Evolutionary conservation across 176 grass and related monocot species (phyloP).

Genomic region (Oryza officinalis): DNA sequence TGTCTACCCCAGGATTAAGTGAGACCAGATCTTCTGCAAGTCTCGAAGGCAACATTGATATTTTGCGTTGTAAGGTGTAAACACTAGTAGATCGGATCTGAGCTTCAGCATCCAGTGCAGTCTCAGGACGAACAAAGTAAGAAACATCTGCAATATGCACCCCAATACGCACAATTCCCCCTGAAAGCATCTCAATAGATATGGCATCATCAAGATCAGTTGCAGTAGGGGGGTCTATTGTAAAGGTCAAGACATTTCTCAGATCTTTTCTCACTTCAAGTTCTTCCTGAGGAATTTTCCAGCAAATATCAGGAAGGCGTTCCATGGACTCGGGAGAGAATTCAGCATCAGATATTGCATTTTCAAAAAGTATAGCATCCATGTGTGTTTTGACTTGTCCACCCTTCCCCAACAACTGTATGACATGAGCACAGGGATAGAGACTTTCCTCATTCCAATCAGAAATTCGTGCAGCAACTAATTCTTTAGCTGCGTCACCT

Average conservation of each 20-base stretch:
- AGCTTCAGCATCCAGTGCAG: constrained; percentile 83
- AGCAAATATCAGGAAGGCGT: constrained; percentile 61
- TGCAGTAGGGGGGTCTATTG: constrained; percentile 84
- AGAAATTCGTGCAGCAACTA: constrained; percentile 80
- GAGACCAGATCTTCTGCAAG: constrained; percentile 73
- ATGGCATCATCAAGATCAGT: constrained; percentile 91
- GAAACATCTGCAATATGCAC: constrained; percentile 97
- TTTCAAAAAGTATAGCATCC: constrained; percentile 87
- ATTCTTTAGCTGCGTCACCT: constrained; percentile 58
- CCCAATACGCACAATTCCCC: constrained; percentile 70
- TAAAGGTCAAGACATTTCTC: constrained; percentile 70
- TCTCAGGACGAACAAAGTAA: constrained; percentile 82
- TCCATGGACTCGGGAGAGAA: constrained; percentile 64
- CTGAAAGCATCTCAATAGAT: constrained; percentile 68
- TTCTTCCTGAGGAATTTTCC: constrained; percentile 77
- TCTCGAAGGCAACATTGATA: constrained; percentile 83
- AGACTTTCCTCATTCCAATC: constrained; percentile 78
- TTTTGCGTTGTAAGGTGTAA: constrained; percentile 67
- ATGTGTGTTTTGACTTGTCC: constrained; percentile 82
- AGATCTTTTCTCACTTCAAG: constrained; percentile 73
- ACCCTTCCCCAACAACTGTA: constrained; percentile 70
- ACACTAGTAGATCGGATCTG: constrained; percentile 80
- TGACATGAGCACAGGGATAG: constrained; percentile 59
- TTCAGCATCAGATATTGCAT: constrained; percentile 58
- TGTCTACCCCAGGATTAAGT: constrained; percentile 79